Base-by-base conservation (phyloP, 1,284 basidiomycete genomes). In the Coniophora puteana region DNA sequence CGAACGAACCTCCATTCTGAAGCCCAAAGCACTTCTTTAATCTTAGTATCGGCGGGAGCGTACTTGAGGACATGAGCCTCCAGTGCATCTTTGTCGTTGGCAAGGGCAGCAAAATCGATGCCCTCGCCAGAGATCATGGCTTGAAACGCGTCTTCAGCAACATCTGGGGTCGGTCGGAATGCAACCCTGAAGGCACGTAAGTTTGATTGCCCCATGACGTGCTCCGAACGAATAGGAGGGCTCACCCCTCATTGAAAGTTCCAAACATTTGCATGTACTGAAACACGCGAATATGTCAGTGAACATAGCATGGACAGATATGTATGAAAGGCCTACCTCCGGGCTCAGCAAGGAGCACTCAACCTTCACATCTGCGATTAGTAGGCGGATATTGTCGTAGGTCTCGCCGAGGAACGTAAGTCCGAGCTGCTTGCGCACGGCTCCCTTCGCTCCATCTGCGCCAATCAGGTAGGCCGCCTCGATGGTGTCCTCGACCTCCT, bases 351-450 rank as follows among this genome's bases (percentile, higher is more conserved):
- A n/a, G n/a, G n/a, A n/a, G n/a, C n/a, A n/a, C n/a, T n/a, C n/a
- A n/a, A 65, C 41, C 13, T 52, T 40, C 6, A 63, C 44, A 37
- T 67, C 65, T 7, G 51, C 65, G 40, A 61, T 46, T 8, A 64
- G 40, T 38, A 56, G 44, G 8, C 53, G 55, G 16, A 61, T 50
- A 4, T 38, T 33, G 16, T 63, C 55, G 5, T 48, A 47, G 8
- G 33, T 35, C 23, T 35, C 33, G 13, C 33, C 33, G 7, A 35
- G 33, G 33, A 35, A 35, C 7, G 10, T 35, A 14, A 35, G 14
- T 8, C 33, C 33, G 14, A 35, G 33, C 23, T 35, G 33, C 14
- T 35, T 35, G 21, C 33, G 33, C 10, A n/a, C n/a, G n/a, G n/a
- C n/a, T n/a, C 51, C 46, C 18, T 43, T 50, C 13, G 49, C 49